phyloP scores from a whole-genome alignment of 345 rosid genomes.

The Abelmoschus esculentus region DNA sequence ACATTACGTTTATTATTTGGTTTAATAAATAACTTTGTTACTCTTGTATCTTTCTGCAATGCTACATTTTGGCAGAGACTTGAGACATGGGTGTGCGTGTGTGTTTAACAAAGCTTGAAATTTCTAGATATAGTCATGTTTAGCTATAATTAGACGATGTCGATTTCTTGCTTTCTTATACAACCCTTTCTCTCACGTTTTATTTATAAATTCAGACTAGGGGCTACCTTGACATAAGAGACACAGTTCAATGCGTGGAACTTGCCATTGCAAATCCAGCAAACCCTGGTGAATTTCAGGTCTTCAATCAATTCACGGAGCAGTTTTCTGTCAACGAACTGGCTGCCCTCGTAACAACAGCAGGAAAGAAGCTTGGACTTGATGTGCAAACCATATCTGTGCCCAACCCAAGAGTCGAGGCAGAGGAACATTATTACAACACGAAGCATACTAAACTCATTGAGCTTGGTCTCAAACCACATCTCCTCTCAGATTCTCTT shows the following conservation, averaged over 20 bases:
- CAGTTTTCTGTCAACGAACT: slow-evolving; percentile 90
- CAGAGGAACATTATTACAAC: slow-evolving; percentile 97
- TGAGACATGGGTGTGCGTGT: too few relatives aligned
- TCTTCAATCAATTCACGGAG: slow-evolving; percentile 92
- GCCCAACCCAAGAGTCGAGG: slow-evolving; percentile 96
- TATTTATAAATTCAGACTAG: slow-evolving; percentile 53
- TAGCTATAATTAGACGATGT: background rate
- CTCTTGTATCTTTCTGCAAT: too few relatives aligned
- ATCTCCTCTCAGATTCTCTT: slow-evolving; percentile 82
- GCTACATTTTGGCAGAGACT: too few relatives aligned
- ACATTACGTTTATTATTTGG: background rate
- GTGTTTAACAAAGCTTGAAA: background rate
- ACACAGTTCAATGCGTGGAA: slow-evolving; percentile 90
- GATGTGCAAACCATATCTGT: slow-evolving; percentile 64
- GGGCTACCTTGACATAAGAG: slow-evolving; percentile 98
- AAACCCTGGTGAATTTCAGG: slow-evolving; percentile 77
- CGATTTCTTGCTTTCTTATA: background rate
- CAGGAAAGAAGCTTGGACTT: slow-evolving; percentile 76
- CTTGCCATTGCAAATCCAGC: slow-evolving; percentile 92
- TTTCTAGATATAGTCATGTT: background rate
- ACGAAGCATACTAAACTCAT: slow-evolving; percentile 94
- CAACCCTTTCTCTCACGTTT: background rate
- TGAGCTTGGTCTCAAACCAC: slow-evolving; percentile 89
- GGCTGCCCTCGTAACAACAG: slow-evolving; percentile 79
- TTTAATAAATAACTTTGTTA: too few relatives aligned